Evolutionary conservation across 2,329 filamentous ascomycete species (phyloP).

Genomic region (Chaetothyriales sp.): DNA sequence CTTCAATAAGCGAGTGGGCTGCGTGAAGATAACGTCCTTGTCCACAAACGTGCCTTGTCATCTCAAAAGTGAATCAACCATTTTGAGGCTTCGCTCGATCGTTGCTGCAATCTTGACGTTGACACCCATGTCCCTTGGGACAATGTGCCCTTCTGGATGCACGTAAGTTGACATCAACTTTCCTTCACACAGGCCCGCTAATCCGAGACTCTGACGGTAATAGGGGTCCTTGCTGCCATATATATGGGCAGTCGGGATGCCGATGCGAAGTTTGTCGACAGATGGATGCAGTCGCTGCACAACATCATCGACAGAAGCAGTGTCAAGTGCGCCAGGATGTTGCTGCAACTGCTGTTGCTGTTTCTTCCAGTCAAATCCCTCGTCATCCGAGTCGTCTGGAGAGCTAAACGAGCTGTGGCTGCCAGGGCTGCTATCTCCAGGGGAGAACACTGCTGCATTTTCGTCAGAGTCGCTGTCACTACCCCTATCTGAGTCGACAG

Average conservation of each 20-base stretch:
- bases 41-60: not conserved
- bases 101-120: constrained; percentile 22
- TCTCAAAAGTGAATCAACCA: not conserved
- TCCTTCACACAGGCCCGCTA: constrained; percentile 25
- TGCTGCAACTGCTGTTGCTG: not conserved
- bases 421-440: not conserved
- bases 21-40: too few relatives aligned
- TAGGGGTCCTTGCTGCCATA: constrained; percentile 30
- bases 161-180: constrained; percentile 23
- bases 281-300: constrained; percentile 5
- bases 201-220: constrained; percentile 25
- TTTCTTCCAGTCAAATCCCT: constrained; percentile 1
- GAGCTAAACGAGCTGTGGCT: not conserved
- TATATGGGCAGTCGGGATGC: constrained; percentile 31
- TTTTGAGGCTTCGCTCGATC: constrained; percentile 21
- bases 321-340: not conserved
- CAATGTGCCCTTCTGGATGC: constrained; percentile 32
- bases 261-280: constrained; percentile 18
- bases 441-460: not conserved
- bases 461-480: not conserved
- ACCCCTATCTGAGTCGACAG: not conserved
- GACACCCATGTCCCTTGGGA: constrained; percentile 25
- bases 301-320: constrained; percentile 2
- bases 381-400: not conserved
- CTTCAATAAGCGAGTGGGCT: not conserved